Evolutionary conservation across 78 protist species (phyloP), one percentile per base, ranked within the genome.

Genomic region (Creolimax fragrantissima): DNA sequence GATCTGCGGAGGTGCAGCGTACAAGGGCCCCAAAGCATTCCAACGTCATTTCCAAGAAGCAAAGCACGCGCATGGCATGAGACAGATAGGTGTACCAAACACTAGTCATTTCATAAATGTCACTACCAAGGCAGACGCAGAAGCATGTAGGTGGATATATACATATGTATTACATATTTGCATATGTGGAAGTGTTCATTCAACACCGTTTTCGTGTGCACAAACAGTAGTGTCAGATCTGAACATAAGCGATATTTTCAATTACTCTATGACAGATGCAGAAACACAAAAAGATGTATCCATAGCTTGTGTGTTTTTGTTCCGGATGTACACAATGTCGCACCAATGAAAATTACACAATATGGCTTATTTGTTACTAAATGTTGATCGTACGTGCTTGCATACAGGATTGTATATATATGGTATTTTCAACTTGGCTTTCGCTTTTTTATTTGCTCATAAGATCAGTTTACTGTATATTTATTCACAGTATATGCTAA

Each of bases 1-100:
- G 47, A 98, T 98, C 58, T 98, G 99, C 95, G 98, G 99, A 3
- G 92, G 96, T 86, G 91, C 84, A 44, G 43, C 96, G 3, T 98
- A 98, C 93, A 92, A 94, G 94, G 99, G 99, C 5, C 96, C 96
- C 81, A 92, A 94, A 66, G 94, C 95, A 2, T 97, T 95, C 83
- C 98, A 97, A 44, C 94, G 93, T 85, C 99, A 97, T 94, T 98
- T 98, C 91, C 97, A 94, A 88, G 98, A 97, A 45, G 89, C 94
- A 85, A 41, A 97, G 35, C 99, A 98, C 89, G 94, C 97, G 2
- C 84, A 96, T 89, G 99, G 98, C 88, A 95, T 98, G 98, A 43
- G 94, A 32, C 90, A 95, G 47, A 94, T 98, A 41, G 95, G 95
- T 11, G 97, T 98, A 39, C 97, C 97, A 41, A 96, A 96, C 95